These are phyloP conservation scores for Vitis hybrid DNA, from an alignment of 177 flowering plant genomes.

Conservation along the genomic window DNA sequence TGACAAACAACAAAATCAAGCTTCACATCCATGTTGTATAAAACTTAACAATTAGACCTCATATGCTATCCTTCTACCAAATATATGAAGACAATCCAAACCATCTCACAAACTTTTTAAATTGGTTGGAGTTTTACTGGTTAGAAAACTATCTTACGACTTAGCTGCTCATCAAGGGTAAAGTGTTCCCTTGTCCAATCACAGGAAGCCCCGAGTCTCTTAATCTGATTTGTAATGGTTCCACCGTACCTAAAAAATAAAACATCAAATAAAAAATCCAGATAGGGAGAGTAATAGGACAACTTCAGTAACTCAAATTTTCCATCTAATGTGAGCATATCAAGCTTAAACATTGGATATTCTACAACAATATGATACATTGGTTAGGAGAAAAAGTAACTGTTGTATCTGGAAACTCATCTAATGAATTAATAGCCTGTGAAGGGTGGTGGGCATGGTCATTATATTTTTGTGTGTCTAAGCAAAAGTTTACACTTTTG, in stretches of 20 bases:
- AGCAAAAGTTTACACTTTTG: no score
- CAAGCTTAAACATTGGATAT: no score
- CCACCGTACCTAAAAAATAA: conserved; percentile 74
- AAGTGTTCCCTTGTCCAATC: conserved; percentile 94
- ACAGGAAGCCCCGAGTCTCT: conserved; percentile 97
- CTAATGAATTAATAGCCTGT: no score
- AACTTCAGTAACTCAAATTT: no score
- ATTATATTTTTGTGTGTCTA: no score
- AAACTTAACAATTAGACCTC: neutral
- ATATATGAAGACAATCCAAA: neutral
- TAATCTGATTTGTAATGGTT: conserved; percentile 86
- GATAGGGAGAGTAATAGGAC: neutral
- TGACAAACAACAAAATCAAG: neutral
- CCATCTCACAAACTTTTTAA: neutral
- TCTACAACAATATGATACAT: no score
- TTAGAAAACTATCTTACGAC: conserved; percentile 78
- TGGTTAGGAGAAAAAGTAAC: no score
- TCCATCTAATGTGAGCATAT: no score
- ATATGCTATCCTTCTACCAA: neutral
- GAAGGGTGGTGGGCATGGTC: no score
- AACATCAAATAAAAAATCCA: neutral
- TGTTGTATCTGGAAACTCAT: no score
- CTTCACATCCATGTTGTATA: neutral
- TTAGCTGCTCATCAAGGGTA: conserved; percentile 96
- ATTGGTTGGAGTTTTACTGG: conserved; percentile 3